phyloP scores from a whole-genome alignment of 2,329 filamentous ascomycete genomes.

The Epichloe sibirici region DNA sequence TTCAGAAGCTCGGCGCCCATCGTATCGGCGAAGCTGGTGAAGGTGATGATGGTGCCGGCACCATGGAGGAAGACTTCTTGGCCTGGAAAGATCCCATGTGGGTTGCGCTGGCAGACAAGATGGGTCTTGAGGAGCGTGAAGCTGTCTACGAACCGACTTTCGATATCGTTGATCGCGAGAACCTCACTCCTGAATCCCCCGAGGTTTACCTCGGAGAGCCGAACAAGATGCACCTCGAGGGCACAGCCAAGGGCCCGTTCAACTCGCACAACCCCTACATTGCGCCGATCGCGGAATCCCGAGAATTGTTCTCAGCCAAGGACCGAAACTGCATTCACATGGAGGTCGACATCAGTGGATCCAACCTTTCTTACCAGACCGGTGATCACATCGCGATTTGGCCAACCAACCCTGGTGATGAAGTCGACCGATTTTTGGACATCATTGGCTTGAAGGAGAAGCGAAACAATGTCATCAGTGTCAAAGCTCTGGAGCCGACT shows the following conservation, averaged over 20 bases:
- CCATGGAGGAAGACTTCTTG: slow-evolving; percentile 98
- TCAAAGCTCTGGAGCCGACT: slow-evolving; percentile 87
- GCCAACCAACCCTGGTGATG: slow-evolving; percentile 87
- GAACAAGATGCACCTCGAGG: slow-evolving; percentile 90
- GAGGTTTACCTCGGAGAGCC: slow-evolving; percentile 92
- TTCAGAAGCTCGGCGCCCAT: slow-evolving; percentile 71
- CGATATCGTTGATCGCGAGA: slow-evolving; percentile 63
- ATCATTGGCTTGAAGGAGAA: slow-evolving; percentile 66
- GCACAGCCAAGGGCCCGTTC: slow-evolving; percentile 72
- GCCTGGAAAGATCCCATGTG: slow-evolving; percentile 99
- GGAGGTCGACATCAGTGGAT: slow-evolving; percentile 83
- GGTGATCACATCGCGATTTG: slow-evolving; percentile 96
- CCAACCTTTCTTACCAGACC: slow-evolving; percentile 86
- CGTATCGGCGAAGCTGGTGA: slow-evolving; percentile 83
- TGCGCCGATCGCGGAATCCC: slow-evolving; percentile 82
- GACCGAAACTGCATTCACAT: slow-evolving; percentile 93
- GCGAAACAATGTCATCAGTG: slow-evolving; percentile 67
- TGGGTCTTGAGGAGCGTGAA: slow-evolving; percentile 89
- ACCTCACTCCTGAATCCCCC: slow-evolving; percentile 59
- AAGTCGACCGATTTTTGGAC: slow-evolving; percentile 81
- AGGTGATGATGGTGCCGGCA: slow-evolving; percentile 93
- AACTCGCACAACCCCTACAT: slow-evolving; percentile 97
- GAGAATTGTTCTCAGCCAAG: slow-evolving; percentile 78
- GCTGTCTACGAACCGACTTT: slow-evolving; percentile 93
- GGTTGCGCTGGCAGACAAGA: slow-evolving; percentile 67